Conservation (phyloP, 495 filamentous ascomycete species). For the Polyplosphaeria fusca region DNA sequence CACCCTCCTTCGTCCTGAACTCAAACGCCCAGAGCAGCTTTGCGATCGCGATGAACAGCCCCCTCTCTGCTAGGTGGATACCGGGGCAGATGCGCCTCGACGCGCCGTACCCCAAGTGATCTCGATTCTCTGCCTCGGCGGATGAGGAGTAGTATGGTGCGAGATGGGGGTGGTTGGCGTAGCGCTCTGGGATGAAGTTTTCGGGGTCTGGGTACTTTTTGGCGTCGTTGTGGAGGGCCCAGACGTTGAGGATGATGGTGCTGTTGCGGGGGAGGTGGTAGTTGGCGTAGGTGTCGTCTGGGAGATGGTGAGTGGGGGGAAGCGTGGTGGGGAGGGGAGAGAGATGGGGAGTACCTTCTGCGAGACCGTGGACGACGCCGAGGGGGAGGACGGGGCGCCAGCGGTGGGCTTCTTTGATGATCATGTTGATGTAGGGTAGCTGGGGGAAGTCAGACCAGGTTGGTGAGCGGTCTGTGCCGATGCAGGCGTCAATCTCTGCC, state of each 20-base stretch:
- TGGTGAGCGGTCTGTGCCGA: neutral
- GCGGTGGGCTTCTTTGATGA: conserved; percentile 18
- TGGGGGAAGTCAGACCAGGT: conserved; percentile 12
- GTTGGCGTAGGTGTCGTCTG: conserved; percentile 27
- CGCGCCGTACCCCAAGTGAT: conserved; percentile 14
- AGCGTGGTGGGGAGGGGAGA: no score
- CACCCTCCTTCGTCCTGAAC: no score
- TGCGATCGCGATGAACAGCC: conserved; percentile 12
- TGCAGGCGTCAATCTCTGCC: conserved; percentile 2
- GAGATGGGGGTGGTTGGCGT: conserved; percentile 38
- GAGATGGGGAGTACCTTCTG: no score
- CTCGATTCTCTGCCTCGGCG: neutral
- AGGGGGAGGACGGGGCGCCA: conserved; percentile 7
- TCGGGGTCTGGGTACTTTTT: conserved; percentile 52
- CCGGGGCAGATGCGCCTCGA: conserved; percentile 20
- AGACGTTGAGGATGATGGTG: conserved; percentile 40
- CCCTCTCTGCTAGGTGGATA: conserved; percentile 22
- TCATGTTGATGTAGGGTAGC: conserved; percentile 9
- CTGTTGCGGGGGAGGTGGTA: conserved; percentile 21
- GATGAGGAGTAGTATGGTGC: neutral
- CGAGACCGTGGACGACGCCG: conserved; percentile 2
- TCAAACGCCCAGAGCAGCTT: conserved; percentile 25
- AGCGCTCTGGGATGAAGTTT: conserved; percentile 54
- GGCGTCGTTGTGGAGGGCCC: conserved; percentile 50
- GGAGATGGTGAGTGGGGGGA: no score